Conservation (phyloP, 495 filamentous ascomycete genomes). For the Aspergillus indologenus region DNA sequence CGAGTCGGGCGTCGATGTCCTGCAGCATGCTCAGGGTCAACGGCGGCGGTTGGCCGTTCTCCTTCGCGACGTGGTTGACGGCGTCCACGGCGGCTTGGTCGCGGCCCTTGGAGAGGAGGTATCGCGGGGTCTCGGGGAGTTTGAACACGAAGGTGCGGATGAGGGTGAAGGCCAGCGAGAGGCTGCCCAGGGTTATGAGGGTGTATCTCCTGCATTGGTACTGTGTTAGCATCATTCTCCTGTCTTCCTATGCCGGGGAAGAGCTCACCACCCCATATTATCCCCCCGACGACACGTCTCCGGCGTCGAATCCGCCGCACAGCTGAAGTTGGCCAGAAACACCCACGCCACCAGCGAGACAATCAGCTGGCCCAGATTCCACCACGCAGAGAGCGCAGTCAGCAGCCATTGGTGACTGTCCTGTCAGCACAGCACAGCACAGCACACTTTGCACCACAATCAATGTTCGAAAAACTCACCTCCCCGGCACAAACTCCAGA, state of each 20-base stretch:
- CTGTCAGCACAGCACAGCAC: conserved; percentile 4
- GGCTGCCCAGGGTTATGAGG: conserved; percentile 28
- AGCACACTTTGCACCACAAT: too few species aligned
- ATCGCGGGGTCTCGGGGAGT: conserved; percentile 32
- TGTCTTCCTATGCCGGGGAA: too few species aligned
- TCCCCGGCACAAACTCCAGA: conserved; percentile 30
- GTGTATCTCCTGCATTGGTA: conserved; percentile 28
- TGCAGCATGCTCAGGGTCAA: conserved; percentile 31
- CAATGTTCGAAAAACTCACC: conserved; percentile 14
- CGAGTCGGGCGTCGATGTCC: conserved; percentile 28
- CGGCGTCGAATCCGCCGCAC: conserved; percentile 25
- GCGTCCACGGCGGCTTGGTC: conserved; percentile 32
- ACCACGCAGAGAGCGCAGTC: conserved; percentile 32
- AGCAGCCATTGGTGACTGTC: conserved; percentile 32
- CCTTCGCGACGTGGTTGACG: conserved; percentile 29
- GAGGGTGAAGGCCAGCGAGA: conserved; percentile 29
- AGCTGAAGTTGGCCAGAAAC: conserved; percentile 33
- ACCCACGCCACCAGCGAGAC: conserved; percentile 35
- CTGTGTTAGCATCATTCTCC: neutral
- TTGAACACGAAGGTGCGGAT: conserved; percentile 33
- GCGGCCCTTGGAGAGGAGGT: conserved; percentile 30
- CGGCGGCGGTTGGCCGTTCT: conserved; percentile 29
- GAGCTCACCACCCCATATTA: conserved; percentile 36
- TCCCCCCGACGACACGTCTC: conserved; percentile 25
- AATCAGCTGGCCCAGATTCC: conserved; percentile 34